Conservation (phyloP, 1,284 basidiomycete genomes). For the Wallemia mellicola region DNA sequence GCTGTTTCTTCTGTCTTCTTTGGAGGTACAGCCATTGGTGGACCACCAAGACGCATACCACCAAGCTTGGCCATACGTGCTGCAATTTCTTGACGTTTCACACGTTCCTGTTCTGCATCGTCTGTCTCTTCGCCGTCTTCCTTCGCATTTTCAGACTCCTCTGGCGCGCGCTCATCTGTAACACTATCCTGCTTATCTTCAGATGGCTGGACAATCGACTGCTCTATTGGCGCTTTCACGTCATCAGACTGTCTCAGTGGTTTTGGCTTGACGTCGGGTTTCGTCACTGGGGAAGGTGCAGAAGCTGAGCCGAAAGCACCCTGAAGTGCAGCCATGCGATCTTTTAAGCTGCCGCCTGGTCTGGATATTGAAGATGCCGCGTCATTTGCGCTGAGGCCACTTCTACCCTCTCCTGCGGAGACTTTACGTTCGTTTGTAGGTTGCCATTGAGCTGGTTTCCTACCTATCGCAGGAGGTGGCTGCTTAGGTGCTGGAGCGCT, state of each 20-base stretch:
- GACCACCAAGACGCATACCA: not conserved
- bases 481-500: not conserved
- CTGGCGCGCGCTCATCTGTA: not conserved
- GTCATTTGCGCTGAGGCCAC: not conserved
- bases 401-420: not conserved
- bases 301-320: not conserved
- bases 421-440: not conserved
- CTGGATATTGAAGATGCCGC: not conserved
- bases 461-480: not conserved
- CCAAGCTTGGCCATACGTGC: not conserved
- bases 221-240: not conserved
- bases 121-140: not conserved
- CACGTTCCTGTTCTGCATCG: not conserved
- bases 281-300: not conserved
- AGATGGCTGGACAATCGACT: too few species aligned
- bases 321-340: not conserved
- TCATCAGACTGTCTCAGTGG: not conserved
- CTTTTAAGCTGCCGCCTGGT: slow-evolving; percentile 1
- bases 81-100: not conserved
- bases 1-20: not conserved
- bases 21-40: not conserved
- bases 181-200: not conserved
- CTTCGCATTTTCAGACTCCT: not conserved
- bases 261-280: not conserved
- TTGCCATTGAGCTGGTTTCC: not conserved